These are phyloP conservation scores for Tuber umbilicatum DNA, from an alignment of 495 filamentous ascomycete species.

Conservation along the genomic window DNA sequence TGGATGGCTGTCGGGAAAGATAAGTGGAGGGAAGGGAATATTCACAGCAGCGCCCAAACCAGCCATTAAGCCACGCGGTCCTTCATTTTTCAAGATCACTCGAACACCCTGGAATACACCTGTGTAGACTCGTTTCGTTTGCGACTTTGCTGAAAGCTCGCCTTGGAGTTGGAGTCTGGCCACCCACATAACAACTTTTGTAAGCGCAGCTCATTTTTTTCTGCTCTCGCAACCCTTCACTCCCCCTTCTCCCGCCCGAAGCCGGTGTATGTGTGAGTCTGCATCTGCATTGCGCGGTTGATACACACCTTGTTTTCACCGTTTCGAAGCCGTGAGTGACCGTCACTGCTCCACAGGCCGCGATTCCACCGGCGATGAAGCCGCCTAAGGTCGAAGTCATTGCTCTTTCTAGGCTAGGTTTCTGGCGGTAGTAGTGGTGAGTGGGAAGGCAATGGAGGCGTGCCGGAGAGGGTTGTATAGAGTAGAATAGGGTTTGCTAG, in stretches of 20 bases:
- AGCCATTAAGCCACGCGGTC: slow-evolving; percentile 73
- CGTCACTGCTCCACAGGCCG: slow-evolving; percentile 93
- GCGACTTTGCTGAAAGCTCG: slow-evolving; percentile 79
- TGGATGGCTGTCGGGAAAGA: background rate
- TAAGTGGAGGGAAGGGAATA: slow-evolving; percentile 14
- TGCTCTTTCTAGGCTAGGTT: background rate
- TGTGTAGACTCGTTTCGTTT: slow-evolving; percentile 77
- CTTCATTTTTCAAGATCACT: slow-evolving; percentile 89
- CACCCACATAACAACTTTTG: slow-evolving; percentile 15
- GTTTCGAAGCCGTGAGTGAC: slow-evolving; percentile 98
- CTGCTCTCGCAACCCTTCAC: background rate
- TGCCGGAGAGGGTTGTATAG: background rate
- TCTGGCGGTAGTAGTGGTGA: background rate
- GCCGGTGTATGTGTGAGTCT: background rate
- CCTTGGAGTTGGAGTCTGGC: slow-evolving; percentile 87
- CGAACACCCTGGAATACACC: slow-evolving; percentile 89
- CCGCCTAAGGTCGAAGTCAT: slow-evolving; percentile 45
- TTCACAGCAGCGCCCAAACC: slow-evolving; percentile 79
- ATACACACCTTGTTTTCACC: slow-evolving; percentile 84
- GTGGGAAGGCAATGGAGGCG: background rate
- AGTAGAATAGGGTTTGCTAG: background rate
- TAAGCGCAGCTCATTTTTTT: slow-evolving; percentile 6
- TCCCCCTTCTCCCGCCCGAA: background rate
- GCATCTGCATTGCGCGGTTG: background rate
- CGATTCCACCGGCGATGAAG: slow-evolving; percentile 92